These are phyloP conservation scores for Colletotrichum liriopes DNA, from an alignment of 2,329 filamentous ascomycete genomes.

Conservation along the genomic window DNA sequence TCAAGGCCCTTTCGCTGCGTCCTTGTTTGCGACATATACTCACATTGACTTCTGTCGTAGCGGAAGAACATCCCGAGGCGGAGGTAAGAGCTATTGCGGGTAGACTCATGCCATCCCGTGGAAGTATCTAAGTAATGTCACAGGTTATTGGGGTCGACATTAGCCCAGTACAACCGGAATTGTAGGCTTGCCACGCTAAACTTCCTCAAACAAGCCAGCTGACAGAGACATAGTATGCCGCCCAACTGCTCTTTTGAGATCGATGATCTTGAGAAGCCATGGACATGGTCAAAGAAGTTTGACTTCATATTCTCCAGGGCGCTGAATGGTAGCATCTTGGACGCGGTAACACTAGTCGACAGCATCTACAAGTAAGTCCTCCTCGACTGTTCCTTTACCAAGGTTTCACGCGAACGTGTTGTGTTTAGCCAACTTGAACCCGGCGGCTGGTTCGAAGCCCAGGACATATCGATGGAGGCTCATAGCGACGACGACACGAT, in stretches of 20 bases:
- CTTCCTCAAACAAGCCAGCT: rapidly evolving
- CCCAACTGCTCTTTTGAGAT: conserved; percentile 62
- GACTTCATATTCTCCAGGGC: conserved; percentile 55
- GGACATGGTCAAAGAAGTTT: conserved; percentile 52
- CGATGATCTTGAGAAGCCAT: conserved; percentile 55
- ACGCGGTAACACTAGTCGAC: conserved; percentile 47
- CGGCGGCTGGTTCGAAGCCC: conserved; percentile 54
- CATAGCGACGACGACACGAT: conserved; percentile 53
- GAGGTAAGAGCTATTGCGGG: conserved; percentile 43
- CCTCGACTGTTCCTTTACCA: not conserved
- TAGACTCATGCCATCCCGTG: not conserved
- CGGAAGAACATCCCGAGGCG: conserved; percentile 51
- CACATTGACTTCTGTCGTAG: conserved; percentile 11
- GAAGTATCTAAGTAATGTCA: not conserved
- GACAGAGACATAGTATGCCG: conserved; percentile 50
- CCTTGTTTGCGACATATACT: not conserved
- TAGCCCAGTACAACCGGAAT: conserved; percentile 39
- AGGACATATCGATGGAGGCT: conserved; percentile 49
- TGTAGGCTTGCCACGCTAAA: not conserved
- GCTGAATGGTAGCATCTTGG: conserved; percentile 50
- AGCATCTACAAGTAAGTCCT: conserved; percentile 45
- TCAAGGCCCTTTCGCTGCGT: no score
- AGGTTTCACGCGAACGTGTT: no score
- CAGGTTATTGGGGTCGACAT: conserved; percentile 42
- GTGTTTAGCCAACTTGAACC: conserved; percentile 48